Conservation (phyloP, 2,329 filamentous ascomycete genomes). For the Diaporthe sp. region DNA sequence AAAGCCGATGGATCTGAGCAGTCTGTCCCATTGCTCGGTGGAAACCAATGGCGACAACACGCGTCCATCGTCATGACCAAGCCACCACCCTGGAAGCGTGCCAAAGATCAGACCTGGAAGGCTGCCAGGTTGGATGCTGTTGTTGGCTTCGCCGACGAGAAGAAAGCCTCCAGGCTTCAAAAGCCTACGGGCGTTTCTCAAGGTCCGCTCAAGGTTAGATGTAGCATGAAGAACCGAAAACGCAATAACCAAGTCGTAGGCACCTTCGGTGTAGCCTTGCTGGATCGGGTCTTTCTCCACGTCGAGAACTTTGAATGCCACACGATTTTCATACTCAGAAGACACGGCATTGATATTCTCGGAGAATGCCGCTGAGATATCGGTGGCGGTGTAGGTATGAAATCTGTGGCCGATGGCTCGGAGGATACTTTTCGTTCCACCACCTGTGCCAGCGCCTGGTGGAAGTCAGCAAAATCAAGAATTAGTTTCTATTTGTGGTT, state of each 20-base stretch:
- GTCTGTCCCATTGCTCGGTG: neutral
- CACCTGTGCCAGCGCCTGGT: conserved; percentile 56
- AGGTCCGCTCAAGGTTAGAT: conserved; percentile 41
- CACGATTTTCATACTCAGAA: neutral
- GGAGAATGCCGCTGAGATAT: conserved; percentile 56
- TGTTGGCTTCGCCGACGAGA: conserved; percentile 38
- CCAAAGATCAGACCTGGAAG: conserved; percentile 26
- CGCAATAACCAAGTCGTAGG: conserved; percentile 51
- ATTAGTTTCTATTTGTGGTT: neutral
- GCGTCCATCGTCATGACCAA: conserved; percentile 16
- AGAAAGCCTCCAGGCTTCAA: conserved; percentile 56
- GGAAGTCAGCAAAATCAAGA: conserved; percentile 23
- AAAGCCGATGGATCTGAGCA: conserved; percentile 25
- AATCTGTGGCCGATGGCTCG: conserved; percentile 48
- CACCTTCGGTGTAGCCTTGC: conserved; percentile 50
- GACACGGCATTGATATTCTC: conserved; percentile 43
- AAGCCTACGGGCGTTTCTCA: conserved; percentile 48
- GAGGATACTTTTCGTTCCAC: conserved; percentile 54
- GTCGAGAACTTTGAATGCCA: conserved; percentile 43
- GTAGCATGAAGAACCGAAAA: conserved; percentile 51
- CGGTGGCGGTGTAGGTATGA: conserved; percentile 59
- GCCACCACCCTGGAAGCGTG: conserved; percentile 38
- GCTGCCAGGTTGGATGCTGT: neutral
- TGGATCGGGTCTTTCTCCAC: conserved; percentile 45
- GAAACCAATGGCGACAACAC: conserved; percentile 22